A percentile compares a stretch with the other conserved stretches of the same genome.
phyloP scores from a whole-genome alignment of 2,329 filamentous ascomycete species.

The Calonectria henricotiae region DNA sequence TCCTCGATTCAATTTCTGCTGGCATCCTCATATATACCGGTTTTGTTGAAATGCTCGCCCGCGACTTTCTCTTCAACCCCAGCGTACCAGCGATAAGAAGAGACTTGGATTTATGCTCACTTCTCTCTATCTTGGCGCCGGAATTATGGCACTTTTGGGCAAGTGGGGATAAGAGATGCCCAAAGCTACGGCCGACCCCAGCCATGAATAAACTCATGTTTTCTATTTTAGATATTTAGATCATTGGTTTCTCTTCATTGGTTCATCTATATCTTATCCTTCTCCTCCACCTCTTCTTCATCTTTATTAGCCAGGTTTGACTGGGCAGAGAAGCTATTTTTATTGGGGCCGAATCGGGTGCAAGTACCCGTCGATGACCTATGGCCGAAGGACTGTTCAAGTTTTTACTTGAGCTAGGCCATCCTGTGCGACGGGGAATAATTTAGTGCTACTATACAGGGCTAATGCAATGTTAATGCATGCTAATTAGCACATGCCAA shows the following conservation, averaged over 20 bases:
- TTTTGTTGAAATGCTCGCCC: conserved; percentile 89
- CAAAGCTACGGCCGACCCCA: neutral
- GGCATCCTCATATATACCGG: conserved; percentile 92
- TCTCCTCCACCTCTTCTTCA: too few species aligned
- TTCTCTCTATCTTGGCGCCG: conserved; percentile 77
- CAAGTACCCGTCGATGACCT: too few species aligned
- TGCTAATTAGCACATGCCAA: too few species aligned
- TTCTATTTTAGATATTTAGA: neutral
- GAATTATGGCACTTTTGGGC: conserved; percentile 83
- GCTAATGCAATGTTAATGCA: too few species aligned
- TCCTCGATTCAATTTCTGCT: conserved; percentile 87
- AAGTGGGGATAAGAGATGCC: conserved; percentile 78
- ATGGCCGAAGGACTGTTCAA: too few species aligned
- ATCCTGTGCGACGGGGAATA: too few species aligned
- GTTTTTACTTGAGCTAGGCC: too few species aligned
- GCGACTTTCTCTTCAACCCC: conserved; percentile 83
- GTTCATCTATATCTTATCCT: too few species aligned
- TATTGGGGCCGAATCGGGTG: too few species aligned
- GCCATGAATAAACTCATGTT: neutral
- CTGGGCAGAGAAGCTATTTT: too few species aligned
- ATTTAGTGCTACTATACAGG: too few species aligned
- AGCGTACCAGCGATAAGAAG: conserved; percentile 74
- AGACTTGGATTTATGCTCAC: conserved; percentile 72
- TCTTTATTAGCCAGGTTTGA: too few species aligned
- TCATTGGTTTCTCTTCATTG: neutral